Base-by-base conservation (phyloP, 1,284 basidiomycete species). In the Tremellales sp. region DNA sequence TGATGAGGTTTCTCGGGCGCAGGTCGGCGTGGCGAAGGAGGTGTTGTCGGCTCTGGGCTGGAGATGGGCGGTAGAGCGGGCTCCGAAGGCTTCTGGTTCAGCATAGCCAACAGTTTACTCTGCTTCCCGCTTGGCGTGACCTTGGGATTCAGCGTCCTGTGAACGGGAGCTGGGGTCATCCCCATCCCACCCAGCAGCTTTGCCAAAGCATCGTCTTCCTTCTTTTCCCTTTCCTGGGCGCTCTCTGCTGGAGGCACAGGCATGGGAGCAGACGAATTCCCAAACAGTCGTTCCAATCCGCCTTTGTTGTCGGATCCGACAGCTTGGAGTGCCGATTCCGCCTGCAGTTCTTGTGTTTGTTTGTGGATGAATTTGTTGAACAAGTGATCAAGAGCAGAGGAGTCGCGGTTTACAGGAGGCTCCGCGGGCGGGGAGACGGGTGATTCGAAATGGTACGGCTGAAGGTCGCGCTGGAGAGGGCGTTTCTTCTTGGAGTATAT, bases 311-410 rank as follows among this genome's bases (percentile, higher is more conserved):
- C 25, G 13, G 42, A 43, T 4, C 59, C 59, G 2, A 42, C 37
- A 8, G 38, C 50, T 1, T 47, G 53, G 25, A 51, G 54, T 14
- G 48, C 38, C 3, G 42, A 43, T 3, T 48, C 45, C 12, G 45
- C 47, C 3, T 49, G 39, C 16, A 65, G 49, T 21, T 61, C 60
- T 43, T 61, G 52, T 32, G 63, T 52, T 42, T 69, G 64, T 37
- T 66, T 66, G 28, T 61, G 60, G 29, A 70, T 54, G 47, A 68
- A 70, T 18, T 54, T 58, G 18, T 60, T 48, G 28, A 70, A 68
- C 2, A 70, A 57, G 24, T 63, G 51, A 43, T 70, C 67, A 16
- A 68, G 56, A 6, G 64, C 59, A 5, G 60, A 56, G 10, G 36
- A 14, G 52, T 59, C 31, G 31, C 33, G 32, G 41, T 40, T 42